A percentile compares a stretch with the other conserved stretches of the same genome.
These are phyloP conservation scores for Citeromyces matritensis DNA, from an alignment of 805 yeast species.

Conservation along the genomic window DNA sequence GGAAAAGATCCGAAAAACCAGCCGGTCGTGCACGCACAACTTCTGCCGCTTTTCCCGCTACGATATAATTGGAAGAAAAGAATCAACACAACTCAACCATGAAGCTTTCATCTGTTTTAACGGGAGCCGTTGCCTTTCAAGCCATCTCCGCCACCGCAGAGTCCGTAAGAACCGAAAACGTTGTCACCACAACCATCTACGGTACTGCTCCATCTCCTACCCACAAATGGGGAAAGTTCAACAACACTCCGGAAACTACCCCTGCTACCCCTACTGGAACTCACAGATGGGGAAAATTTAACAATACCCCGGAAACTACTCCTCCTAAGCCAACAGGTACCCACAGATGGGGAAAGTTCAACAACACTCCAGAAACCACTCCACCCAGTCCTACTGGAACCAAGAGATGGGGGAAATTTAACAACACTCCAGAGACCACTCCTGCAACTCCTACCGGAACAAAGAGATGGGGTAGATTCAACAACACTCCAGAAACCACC, in stretches of 20 bases:
- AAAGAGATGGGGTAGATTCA: conserved; percentile 40
- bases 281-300: conserved; percentile 31
- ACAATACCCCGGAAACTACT: conserved; percentile 23
- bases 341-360: conserved; percentile 41
- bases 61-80: background rate
- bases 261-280: conserved; percentile 19
- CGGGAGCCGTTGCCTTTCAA: conserved; percentile 16
- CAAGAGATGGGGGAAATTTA: conserved; percentile 28
- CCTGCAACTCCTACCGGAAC: conserved; percentile 26
- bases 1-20: no score
- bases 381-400: conserved; percentile 23
- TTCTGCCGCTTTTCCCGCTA: background rate
- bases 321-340: conserved; percentile 25
- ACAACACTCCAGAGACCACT: conserved; percentile 23
- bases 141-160: conserved; percentile 21
- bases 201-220: conserved; percentile 26
- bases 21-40: background rate
- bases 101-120: conserved; percentile 24
- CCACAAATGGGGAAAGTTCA: conserved; percentile 40
- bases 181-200: conserved; percentile 17
- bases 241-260: conserved; percentile 22
- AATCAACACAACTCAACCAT: conserved; percentile 8
- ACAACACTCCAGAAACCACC: conserved; percentile 22
- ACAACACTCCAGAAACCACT: conserved; percentile 20
- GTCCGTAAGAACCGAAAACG: conserved; percentile 11